Evolutionary conservation across 108 stramenopile species (phyloP).

Genomic region (Cyclotella baltica): DNA sequence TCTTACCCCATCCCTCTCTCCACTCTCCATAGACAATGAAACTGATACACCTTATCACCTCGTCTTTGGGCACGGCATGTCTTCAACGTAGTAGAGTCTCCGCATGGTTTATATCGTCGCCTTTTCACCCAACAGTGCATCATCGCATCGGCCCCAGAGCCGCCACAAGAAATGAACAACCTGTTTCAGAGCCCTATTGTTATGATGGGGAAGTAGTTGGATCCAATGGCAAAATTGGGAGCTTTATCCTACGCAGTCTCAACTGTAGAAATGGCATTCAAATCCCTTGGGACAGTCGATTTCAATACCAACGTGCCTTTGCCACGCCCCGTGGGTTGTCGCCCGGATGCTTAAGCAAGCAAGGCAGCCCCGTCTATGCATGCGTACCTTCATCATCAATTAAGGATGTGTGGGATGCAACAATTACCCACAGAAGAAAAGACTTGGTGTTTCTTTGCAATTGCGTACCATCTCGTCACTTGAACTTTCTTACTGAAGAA

Average conservation of each 20-base stretch:
- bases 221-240: conserved; percentile 46
- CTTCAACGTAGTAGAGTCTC: background rate
- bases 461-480: conserved; percentile 51
- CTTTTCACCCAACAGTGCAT: background rate
- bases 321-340: conserved; percentile 64
- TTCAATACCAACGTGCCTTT: conserved; percentile 27
- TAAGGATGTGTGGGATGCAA: conserved; percentile 52
- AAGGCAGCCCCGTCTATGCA: conserved; percentile 60
- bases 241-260: conserved; percentile 34
- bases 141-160: background rate
- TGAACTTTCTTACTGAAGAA: conserved; percentile 19
- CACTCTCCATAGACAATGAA: too few relatives aligned
- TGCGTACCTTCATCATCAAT: conserved; percentile 61
- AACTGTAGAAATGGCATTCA: conserved; percentile 11
- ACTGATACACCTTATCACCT: background rate
- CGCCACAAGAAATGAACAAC: background rate
- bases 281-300: background rate
- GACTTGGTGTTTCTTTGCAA: conserved; percentile 78
- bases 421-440: conserved; percentile 49
- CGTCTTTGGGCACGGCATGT: background rate
- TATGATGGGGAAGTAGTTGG: conserved; percentile 52
- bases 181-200: conserved; percentile 2
- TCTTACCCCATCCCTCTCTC: too few relatives aligned
- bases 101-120: background rate
- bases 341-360: conserved; percentile 58